A percentile compares a stretch with the other conserved stretches of the same genome.
These are phyloP conservation scores for Colletotrichum trifolii DNA, from an alignment of 2,329 filamentous ascomycete genomes.

Conservation along the genomic window DNA sequence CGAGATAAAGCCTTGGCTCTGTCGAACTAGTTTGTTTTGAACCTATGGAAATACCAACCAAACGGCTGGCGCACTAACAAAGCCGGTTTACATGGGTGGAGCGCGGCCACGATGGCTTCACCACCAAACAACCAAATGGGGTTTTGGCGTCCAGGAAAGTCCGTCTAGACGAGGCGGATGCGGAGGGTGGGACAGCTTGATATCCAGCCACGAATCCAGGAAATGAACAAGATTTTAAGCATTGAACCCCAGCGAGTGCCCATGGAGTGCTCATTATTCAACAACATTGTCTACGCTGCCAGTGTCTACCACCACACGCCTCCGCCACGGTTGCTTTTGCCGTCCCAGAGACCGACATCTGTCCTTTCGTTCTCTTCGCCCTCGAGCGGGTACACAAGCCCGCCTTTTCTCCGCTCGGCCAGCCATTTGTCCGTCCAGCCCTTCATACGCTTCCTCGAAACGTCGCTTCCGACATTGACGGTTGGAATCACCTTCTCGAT, in stretches of 20 bases:
- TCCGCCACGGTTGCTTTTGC: conserved; percentile 51
- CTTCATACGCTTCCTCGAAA: conserved; percentile 69
- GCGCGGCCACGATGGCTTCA: not conserved
- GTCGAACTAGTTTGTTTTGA: not conserved
- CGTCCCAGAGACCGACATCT: conserved; percentile 49
- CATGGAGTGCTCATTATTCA: conserved; percentile 3
- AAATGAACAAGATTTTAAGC: not conserved
- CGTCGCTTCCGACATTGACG: conserved; percentile 79
- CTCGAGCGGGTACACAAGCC: conserved; percentile 59
- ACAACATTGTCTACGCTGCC: conserved; percentile 6
- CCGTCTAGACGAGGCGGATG: conserved; percentile 1
- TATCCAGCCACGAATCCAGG: conserved; percentile 16
- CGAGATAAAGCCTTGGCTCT: conserved; percentile 50
- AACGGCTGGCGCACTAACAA: conserved; percentile 28
- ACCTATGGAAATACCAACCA: conserved; percentile 1
- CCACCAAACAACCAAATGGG: conserved; percentile 1
- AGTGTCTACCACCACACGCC: conserved; percentile 51
- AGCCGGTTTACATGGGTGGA: conserved; percentile 10
- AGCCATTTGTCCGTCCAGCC: conserved; percentile 73
- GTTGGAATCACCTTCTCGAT: conserved; percentile 94
- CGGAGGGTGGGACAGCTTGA: conserved; percentile 7
- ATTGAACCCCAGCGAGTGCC: not conserved
- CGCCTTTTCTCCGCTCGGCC: conserved; percentile 66
- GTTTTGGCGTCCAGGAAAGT: conserved; percentile 5
- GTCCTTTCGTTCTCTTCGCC: conserved; percentile 49